phyloP scores from a whole-genome alignment of 352 stramenopile species.

The Phytopythium kandeliae region DNA sequence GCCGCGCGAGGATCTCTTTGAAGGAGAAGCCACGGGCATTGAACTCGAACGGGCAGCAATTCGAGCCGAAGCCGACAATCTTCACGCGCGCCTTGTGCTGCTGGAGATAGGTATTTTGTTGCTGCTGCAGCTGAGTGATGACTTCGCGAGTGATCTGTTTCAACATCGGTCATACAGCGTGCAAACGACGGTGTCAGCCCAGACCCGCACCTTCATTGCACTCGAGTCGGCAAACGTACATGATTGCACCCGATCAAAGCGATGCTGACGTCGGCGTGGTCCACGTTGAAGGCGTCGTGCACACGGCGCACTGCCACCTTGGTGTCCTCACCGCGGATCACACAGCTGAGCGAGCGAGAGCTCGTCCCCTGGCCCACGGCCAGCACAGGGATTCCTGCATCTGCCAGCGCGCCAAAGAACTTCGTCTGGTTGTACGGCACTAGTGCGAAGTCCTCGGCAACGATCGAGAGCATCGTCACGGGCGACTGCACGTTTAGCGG shows the following conservation, averaged over 20 bases:
- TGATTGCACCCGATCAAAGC: conserved; percentile 69
- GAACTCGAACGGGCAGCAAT: conserved; percentile 53
- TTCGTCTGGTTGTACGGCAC: conserved; percentile 67
- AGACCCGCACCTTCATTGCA: too few relatives aligned
- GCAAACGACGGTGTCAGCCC: too few relatives aligned
- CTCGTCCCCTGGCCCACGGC: conserved; percentile 74
- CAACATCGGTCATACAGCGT: not conserved
- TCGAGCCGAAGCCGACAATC: conserved; percentile 66
- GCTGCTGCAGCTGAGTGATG: conserved; percentile 52
- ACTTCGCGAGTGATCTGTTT: conserved; percentile 53
- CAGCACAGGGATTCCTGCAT: conserved; percentile 62
- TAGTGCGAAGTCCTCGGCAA: conserved; percentile 71
- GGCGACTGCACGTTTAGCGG: conserved; percentile 56
- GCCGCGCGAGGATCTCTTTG: conserved; percentile 28
- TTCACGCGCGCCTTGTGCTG: conserved; percentile 67
- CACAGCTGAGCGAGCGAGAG: conserved; percentile 70
- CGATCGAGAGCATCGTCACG: conserved; percentile 83
- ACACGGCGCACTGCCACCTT: conserved; percentile 74
- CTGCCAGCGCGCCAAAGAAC: conserved; percentile 70
- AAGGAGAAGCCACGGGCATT: conserved; percentile 49
- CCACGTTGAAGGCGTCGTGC: conserved; percentile 79
- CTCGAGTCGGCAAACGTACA: conserved; percentile 12
- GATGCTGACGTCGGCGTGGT: conserved; percentile 66
- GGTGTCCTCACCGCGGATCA: conserved; percentile 60
- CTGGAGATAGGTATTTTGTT: conserved; percentile 51